These are phyloP conservation scores for Ulvella scutata DNA, from an alignment of 139 green algal species.

Conservation along the genomic window DNA sequence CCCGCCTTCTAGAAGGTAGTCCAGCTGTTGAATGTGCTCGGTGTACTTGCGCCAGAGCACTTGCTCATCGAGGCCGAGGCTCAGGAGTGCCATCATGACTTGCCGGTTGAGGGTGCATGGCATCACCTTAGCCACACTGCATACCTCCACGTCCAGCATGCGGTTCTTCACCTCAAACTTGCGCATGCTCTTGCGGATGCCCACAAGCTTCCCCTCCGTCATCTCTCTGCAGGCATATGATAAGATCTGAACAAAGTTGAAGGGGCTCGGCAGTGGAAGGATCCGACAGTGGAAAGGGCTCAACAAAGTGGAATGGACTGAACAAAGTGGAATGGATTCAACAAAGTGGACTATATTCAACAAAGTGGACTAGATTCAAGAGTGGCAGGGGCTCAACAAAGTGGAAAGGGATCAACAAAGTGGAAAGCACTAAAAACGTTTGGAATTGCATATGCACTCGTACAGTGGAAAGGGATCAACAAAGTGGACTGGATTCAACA, in stretches of 20 bases:
- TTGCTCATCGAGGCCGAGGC: conserved; percentile 8
- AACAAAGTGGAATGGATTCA: not conserved
- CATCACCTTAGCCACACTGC: conserved; percentile 5
- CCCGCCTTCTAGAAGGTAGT: not conserved
- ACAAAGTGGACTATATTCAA: no score
- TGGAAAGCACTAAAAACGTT: no score
- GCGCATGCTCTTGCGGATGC: conserved; percentile 15
- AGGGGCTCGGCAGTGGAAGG: not conserved
- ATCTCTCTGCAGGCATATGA: conserved; percentile 13
- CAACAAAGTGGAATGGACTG: not conserved
- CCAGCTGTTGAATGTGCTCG: not conserved
- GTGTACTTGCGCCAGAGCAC: not conserved
- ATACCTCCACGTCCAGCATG: conserved; percentile 15
- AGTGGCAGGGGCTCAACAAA: no score
- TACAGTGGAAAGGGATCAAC: no score
- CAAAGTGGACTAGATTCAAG: not conserved
- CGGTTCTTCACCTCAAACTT: conserved; percentile 24
- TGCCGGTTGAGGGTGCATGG: conserved; percentile 30
- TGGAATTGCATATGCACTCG: no score
- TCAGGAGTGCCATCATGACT: conserved; percentile 22
- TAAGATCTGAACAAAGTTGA: conserved; percentile 10
- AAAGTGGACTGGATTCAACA: no score
- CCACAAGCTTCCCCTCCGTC: conserved; percentile 4
- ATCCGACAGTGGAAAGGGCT: not conserved
- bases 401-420: no score